Base-by-base conservation (phyloP, 208 protist genomes). In the Trypanosoma grayi region DNA sequence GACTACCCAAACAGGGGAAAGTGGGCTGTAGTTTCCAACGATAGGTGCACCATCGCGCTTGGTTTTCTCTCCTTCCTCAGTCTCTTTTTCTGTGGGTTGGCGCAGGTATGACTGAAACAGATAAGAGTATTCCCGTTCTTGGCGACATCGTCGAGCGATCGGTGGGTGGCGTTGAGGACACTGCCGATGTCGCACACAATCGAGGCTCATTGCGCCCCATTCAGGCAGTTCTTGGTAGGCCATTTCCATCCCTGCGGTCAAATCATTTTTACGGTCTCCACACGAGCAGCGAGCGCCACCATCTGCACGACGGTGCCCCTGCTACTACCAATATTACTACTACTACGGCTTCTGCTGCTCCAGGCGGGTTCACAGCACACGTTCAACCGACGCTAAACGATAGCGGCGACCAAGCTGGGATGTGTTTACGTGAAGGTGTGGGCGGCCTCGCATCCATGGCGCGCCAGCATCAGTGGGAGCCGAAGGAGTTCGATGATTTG, bases 381-480 rank as follows among this genome's bases (percentile, higher is more conserved):
- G 66, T 85, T 36, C 79, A 85, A 65, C 75, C 79, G 2, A 46
- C 56, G 27, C 48, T 56, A 3, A 25, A 39, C 14, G 18, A 36
- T 24, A n/a, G 27, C 44, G 14, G 10, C 11, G 45, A 30, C 27
- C 28, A 16, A 18, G 5, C 31, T 18, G 22, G 16, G 18, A 45
- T 39, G 9, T 25, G 7, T 27, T 22, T 66, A 30, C 8, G 34
- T 36, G 41, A 31, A 52, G 47, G 48, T 44, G 28, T 11, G 34
- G 62, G 56, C 43, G 56, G 37, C 47, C 39, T 66, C 34, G 24
- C 41, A 9, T 34, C 37, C 39, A 40, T 50, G 48, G 18, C 51
- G 51, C 47, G 46, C 13, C 70, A 73, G 41, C 75, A 79, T 39
- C 79, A 81, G 58, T 85, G 79, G 79, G 62, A 68, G 10, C 14